Conservation (phyloP, 1,284 basidiomycete species). For the Malassezia nana region DNA sequence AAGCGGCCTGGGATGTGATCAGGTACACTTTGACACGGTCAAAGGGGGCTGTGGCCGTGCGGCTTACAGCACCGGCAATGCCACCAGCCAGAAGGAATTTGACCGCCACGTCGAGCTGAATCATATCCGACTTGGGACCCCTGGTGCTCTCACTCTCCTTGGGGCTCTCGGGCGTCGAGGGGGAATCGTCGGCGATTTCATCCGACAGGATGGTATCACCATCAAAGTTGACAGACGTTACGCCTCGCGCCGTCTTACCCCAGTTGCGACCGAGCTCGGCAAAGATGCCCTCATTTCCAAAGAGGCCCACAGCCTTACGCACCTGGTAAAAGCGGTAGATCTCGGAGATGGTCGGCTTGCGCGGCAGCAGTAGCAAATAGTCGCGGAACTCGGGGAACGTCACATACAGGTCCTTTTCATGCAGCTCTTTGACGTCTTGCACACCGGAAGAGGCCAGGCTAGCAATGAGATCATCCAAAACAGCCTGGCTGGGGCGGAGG, state of each 20-base stretch:
- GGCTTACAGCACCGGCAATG: constrained; percentile 86
- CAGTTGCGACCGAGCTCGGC: constrained; percentile 39
- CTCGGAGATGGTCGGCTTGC: constrained; percentile 39
- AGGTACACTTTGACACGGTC: constrained; percentile 94
- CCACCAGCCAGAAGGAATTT: constrained; percentile 89
- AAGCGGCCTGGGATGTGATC: constrained; percentile 60
- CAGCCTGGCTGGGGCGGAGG: constrained; percentile 29
- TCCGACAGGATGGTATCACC: constrained; percentile 42
- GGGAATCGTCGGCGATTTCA: constrained; percentile 21
- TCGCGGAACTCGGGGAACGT: constrained; percentile 47
- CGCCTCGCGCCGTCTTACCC: constrained; percentile 41
- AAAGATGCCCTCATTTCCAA: constrained; percentile 45
- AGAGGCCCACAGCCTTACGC: constrained; percentile 43
- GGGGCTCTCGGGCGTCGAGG: background rate
- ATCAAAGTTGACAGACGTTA: constrained; percentile 39
- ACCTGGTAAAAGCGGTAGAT: constrained; percentile 48
- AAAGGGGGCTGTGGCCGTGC: constrained; percentile 93
- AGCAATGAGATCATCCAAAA: constrained; percentile 45
- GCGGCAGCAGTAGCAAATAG: constrained; percentile 41
- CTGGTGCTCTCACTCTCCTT: constrained; percentile 50
- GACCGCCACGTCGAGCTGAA: constrained; percentile 65
- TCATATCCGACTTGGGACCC: constrained; percentile 55
- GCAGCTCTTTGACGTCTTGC: constrained; percentile 14
- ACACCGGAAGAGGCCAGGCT: constrained; percentile 31
- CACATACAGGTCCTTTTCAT: constrained; percentile 23